These are phyloP conservation scores for Primulina huaijiensis DNA, from an alignment of 257 asterid genomes.

Conservation along the genomic window DNA sequence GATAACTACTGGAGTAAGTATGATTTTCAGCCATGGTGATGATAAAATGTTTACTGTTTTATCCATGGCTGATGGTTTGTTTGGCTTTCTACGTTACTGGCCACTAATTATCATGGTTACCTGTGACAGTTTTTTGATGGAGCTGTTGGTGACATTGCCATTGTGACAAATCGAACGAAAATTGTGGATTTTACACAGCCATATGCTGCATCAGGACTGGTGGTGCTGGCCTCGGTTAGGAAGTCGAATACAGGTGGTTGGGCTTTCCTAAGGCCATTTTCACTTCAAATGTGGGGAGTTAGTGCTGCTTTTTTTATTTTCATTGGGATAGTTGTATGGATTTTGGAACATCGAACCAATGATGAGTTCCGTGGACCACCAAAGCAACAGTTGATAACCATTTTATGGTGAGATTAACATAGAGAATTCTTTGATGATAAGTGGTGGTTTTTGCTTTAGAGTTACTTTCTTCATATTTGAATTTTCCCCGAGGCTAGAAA, in stretches of 20 bases:
- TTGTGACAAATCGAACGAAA: slow-evolving; percentile 27
- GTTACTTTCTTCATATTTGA: not conserved
- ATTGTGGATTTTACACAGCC: slow-evolving; percentile 37
- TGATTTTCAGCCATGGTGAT: not conserved
- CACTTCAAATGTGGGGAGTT: slow-evolving; percentile 36
- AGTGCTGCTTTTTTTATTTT: slow-evolving; percentile 31
- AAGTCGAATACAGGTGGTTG: slow-evolving; percentile 30
- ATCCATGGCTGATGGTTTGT: not conserved
- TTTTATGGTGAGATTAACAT: slow-evolving; percentile 35
- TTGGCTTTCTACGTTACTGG: not conserved
- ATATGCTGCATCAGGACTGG: slow-evolving; percentile 36
- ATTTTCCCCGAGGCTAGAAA: not conserved
- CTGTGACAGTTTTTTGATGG: slow-evolving; percentile 30
- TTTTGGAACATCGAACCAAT: slow-evolving; percentile 42
- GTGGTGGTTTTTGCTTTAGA: not conserved
- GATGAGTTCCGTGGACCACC: slow-evolving; percentile 57
- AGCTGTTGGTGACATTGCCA: slow-evolving; percentile 37
- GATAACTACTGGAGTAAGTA: slow-evolving; percentile 48
- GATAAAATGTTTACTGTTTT: not conserved
- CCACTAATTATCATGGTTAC: slow-evolving; percentile 19
- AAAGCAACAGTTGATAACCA: slow-evolving; percentile 34
- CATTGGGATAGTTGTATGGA: slow-evolving; percentile 42
- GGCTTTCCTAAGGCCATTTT: slow-evolving; percentile 44
- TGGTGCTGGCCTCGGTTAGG: slow-evolving; percentile 39
- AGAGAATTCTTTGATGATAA: not conserved